Evolutionary conservation across 345 rosid genomes (phyloP).

Genomic region (Isatis tinctoria): DNA sequence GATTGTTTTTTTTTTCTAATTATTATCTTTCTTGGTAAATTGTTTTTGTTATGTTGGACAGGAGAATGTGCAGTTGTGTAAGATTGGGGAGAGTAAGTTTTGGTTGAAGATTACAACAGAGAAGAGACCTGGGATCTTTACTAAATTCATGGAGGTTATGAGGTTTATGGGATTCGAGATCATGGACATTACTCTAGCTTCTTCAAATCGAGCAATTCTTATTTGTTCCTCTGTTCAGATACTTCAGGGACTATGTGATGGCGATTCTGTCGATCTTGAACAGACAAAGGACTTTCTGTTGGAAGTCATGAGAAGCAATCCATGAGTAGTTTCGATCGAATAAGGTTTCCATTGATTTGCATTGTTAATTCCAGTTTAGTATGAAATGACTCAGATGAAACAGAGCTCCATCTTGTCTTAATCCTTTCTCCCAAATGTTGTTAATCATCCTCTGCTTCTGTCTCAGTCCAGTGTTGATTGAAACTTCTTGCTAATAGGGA

Average conservation of each 20-base stretch:
- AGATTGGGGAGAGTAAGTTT: slow-evolving; percentile 45
- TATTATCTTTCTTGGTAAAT: background rate
- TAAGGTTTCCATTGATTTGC: background rate
- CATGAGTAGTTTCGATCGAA: background rate
- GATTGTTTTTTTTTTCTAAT: background rate
- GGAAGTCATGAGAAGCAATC: slow-evolving; percentile 21
- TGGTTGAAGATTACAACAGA: slow-evolving; percentile 65
- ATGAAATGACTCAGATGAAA: slow-evolving; percentile 2
- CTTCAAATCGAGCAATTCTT: slow-evolving; percentile 51
- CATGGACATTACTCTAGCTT: slow-evolving; percentile 50
- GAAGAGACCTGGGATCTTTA: slow-evolving; percentile 57
- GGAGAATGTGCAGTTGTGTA: slow-evolving; percentile 61
- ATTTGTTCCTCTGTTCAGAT: slow-evolving; percentile 56
- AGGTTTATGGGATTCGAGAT: slow-evolving; percentile 50
- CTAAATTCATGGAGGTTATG: slow-evolving; percentile 56
- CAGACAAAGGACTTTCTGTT: slow-evolving; percentile 15
- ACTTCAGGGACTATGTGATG: slow-evolving; percentile 16
- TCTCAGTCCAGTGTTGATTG: background rate
- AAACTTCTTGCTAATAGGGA: background rate
- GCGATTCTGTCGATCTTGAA: slow-evolving; percentile 3
- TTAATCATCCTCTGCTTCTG: background rate
- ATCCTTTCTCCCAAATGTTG: background rate
- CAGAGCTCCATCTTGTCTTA: background rate
- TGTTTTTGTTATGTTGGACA: background rate
- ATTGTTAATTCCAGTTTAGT: background rate